Conservation (phyloP, 192 early-diverging fungal species). For the Backusella tuberculispora region DNA sequence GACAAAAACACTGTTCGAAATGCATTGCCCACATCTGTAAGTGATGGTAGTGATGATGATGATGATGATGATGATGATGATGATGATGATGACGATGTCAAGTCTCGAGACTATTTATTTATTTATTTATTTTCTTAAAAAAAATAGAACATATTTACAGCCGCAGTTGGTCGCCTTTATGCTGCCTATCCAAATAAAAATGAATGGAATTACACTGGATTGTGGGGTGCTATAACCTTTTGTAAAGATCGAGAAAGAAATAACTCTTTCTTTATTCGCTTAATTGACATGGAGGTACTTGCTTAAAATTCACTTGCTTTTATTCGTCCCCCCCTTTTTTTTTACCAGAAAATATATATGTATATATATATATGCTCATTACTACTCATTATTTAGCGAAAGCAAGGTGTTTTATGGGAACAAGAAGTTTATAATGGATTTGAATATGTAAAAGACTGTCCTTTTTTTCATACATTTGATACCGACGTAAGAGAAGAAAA, state of each 20-base stretch:
- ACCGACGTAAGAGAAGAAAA: conserved; percentile 55
- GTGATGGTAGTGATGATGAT: background rate
- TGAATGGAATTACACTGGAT: conserved; percentile 70
- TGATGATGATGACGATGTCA: background rate
- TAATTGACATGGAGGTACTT: conserved; percentile 65
- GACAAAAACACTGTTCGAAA: conserved; percentile 38
- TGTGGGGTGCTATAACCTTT: conserved; percentile 73
- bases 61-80: background rate
- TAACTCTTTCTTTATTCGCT: conserved; percentile 63
- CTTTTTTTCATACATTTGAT: conserved; percentile 75
- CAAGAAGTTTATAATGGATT: conserved; percentile 80
- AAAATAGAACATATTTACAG: conserved; percentile 76
- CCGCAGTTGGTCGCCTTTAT: conserved; percentile 77
- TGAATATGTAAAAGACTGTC: conserved; percentile 62
- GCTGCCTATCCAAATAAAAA: conserved; percentile 67
- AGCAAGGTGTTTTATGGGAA: conserved; percentile 72
- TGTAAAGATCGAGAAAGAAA: conserved; percentile 67
- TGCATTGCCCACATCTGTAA: conserved; percentile 38
- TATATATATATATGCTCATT: background rate
- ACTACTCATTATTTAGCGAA: conserved; percentile 33
- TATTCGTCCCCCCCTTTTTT: background rate
- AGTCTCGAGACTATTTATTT: background rate
- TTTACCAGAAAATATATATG: too few relatives aligned
- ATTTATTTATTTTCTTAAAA: conserved; percentile 22
- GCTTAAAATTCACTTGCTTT: background rate